A percentile compares a stretch with the other conserved stretches of the same genome.
Conservation (phyloP, 176 grass and related monocot genomes). For the Lolium rigidum region DNA sequence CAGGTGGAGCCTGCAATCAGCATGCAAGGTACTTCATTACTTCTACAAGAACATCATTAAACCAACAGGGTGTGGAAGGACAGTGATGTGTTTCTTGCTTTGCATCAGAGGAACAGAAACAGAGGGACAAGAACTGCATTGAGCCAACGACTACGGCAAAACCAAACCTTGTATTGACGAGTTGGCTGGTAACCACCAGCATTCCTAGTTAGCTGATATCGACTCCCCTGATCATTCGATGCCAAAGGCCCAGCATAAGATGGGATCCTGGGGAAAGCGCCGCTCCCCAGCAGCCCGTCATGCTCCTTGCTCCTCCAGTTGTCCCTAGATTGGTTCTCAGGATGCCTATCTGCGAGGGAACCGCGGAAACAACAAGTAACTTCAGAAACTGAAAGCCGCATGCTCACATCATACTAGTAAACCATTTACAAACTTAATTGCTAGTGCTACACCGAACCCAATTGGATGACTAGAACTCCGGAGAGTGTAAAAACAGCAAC, state of each 20-base stretch:
- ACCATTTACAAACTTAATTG: not conserved
- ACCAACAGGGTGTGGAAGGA: slow-evolving; percentile 3
- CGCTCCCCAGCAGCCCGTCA: slow-evolving; percentile 67
- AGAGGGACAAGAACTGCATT: not conserved
- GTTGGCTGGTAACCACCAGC: slow-evolving; percentile 66
- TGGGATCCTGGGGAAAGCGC: slow-evolving; percentile 41
- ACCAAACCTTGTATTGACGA: slow-evolving; percentile 42
- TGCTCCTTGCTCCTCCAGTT: slow-evolving; percentile 47
- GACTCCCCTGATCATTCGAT: slow-evolving; percentile 32
- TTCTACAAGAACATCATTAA: not conserved
- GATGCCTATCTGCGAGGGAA: slow-evolving; percentile 46
- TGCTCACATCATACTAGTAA: not conserved
- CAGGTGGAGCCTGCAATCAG: slow-evolving; percentile 49
- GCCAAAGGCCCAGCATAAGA: slow-evolving; percentile 40
- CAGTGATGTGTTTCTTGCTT: not conserved
- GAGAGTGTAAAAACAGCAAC: too few relatives aligned
- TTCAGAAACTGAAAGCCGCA: not conserved
- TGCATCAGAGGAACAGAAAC: not conserved
- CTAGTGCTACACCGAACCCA: too few relatives aligned
- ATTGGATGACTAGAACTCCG: not conserved
- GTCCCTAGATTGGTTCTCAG: slow-evolving; percentile 42
- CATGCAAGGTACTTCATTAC: not conserved
- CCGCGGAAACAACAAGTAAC: not conserved
- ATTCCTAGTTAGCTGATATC: slow-evolving; percentile 52
- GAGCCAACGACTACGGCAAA: not conserved